Percentiles rank a stretch among this genome's conserved stretches.
Evolutionary conservation across 169 alveolate species (phyloP).

Genomic region (Cryptosporidium tyzzeri): DNA sequence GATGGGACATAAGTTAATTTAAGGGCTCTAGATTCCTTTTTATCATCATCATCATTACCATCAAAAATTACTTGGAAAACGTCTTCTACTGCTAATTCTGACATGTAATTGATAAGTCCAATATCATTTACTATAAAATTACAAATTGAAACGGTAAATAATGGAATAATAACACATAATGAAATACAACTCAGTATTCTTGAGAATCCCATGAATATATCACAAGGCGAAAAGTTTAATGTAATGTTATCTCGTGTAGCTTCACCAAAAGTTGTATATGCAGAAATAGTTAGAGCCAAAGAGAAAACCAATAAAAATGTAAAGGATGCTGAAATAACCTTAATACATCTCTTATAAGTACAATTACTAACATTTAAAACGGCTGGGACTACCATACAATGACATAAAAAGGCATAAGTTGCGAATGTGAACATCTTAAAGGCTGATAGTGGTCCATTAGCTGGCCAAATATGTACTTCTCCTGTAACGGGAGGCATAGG

Average conservation of each 20-base stretch:
- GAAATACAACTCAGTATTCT: slow-evolving; percentile 63
- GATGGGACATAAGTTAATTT: background rate
- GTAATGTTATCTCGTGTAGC: slow-evolving; percentile 63
- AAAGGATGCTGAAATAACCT: slow-evolving; percentile 60
- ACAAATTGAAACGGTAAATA: slow-evolving; percentile 54
- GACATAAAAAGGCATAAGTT: slow-evolving; percentile 71
- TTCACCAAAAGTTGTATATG: slow-evolving; percentile 53
- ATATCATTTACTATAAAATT: slow-evolving; percentile 62
- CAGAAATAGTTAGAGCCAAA: slow-evolving; percentile 56
- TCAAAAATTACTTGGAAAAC: slow-evolving; percentile 40
- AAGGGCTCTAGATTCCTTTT: background rate
- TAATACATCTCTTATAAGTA: slow-evolving; percentile 51
- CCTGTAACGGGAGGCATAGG: slow-evolving; percentile 75
- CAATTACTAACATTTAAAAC: slow-evolving; percentile 64
- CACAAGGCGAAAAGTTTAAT: slow-evolving; percentile 66
- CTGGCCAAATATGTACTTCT: slow-evolving; percentile 31
- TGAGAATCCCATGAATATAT: slow-evolving; percentile 70
- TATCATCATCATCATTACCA: background rate
- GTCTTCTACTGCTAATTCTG: slow-evolving; percentile 68
- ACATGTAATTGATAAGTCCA: slow-evolving; percentile 68
- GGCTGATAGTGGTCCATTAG: slow-evolving; percentile 44
- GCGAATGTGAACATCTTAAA: slow-evolving; percentile 72
- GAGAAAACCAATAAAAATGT: slow-evolving; percentile 46
- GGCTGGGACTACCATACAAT: slow-evolving; percentile 71
- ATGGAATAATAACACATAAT: slow-evolving; percentile 60